Conservation (phyloP, 805 yeast species). For the Kockiozyma suomiensis region DNA sequence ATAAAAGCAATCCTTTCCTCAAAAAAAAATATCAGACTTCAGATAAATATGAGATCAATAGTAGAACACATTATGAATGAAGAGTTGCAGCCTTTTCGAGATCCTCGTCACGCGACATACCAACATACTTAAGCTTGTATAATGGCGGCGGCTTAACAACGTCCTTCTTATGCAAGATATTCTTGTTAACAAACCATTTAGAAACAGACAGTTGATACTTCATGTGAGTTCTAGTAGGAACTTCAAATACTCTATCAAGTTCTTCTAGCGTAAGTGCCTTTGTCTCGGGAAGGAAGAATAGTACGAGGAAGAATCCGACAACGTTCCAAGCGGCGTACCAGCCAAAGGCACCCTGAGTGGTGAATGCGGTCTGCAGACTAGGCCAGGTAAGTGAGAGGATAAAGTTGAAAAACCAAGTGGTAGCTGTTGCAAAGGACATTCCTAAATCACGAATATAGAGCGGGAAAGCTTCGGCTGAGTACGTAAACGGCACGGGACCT, state of each 20-base stretch:
- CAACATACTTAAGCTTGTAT: neutral
- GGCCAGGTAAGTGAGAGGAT: slow-evolving; percentile 80
- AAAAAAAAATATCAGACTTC: neutral
- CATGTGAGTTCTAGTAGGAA: slow-evolving; percentile 24
- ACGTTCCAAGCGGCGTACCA: slow-evolving; percentile 88
- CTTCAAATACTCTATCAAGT: slow-evolving; percentile 46
- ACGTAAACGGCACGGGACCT: slow-evolving; percentile 89
- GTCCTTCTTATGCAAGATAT: slow-evolving; percentile 10
- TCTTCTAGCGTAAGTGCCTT: slow-evolving; percentile 63
- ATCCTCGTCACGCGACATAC: neutral
- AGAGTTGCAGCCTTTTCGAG: neutral
- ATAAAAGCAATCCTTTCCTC: neutral
- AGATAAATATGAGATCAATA: too few relatives aligned
- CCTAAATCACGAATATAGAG: slow-evolving; percentile 78
- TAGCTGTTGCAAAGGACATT: slow-evolving; percentile 75
- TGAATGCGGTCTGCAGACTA: slow-evolving; percentile 62
- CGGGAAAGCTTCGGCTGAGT: slow-evolving; percentile 83
- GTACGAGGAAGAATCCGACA: slow-evolving; percentile 62
- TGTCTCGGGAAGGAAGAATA: slow-evolving; percentile 63
- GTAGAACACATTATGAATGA: neutral
- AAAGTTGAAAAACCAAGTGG: slow-evolving; percentile 56
- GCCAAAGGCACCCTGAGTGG: slow-evolving; percentile 83
- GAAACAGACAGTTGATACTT: slow-evolving; percentile 43
- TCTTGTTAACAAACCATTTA: slow-evolving; percentile 43
- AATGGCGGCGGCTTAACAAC: slow-evolving; percentile 11